These are phyloP conservation scores for Starmerella sp. DNA, from an alignment of 805 yeast genomes.

Conservation along the genomic window DNA sequence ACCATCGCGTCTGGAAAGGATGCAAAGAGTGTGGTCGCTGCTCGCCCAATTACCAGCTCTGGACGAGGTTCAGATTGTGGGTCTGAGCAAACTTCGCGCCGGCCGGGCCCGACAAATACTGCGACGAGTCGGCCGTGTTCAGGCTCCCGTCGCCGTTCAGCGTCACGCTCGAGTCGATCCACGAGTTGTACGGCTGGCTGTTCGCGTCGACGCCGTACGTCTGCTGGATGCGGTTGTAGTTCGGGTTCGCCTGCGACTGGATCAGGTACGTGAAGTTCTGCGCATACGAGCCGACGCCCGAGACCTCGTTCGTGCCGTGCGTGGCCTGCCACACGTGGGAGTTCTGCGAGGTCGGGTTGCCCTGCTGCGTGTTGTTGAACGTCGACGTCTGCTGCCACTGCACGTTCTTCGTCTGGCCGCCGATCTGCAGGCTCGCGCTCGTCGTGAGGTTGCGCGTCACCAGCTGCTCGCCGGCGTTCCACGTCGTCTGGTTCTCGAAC, in stretches of 20 bases:
- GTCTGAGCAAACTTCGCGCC: constrained; percentile 19
- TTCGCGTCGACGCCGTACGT: constrained; percentile 7
- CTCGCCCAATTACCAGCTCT: constrained; percentile 9
- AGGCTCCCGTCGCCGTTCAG: constrained; percentile 7
- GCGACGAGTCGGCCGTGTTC: constrained; percentile 6
- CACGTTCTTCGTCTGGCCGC: constrained; percentile 16
- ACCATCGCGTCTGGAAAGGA: not conserved
- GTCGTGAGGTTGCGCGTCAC: constrained; percentile 10
- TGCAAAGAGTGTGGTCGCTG: not conserved
- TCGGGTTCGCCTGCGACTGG: constrained; percentile 9
- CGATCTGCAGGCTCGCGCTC: constrained; percentile 16
- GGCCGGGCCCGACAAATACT: constrained; percentile 11
- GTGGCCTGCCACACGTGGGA: constrained; percentile 16
- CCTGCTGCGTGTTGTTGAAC: constrained; percentile 13
- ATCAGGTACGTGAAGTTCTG: constrained; percentile 13
- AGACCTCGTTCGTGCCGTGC: constrained; percentile 11
- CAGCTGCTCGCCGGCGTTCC: not conserved
- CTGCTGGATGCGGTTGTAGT: constrained; percentile 17
- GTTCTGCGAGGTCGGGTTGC: not conserved
- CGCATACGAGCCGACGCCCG: constrained; percentile 9
- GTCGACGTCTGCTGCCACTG: constrained; percentile 17
- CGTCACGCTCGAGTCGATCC: constrained; percentile 20
- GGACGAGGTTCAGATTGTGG: constrained; percentile 3
- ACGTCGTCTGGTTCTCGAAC: not conserved
- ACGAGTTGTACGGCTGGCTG: constrained; percentile 6